Conservation (phyloP, 768 basidiomycete genomes). For the Trametes cingulata region DNA sequence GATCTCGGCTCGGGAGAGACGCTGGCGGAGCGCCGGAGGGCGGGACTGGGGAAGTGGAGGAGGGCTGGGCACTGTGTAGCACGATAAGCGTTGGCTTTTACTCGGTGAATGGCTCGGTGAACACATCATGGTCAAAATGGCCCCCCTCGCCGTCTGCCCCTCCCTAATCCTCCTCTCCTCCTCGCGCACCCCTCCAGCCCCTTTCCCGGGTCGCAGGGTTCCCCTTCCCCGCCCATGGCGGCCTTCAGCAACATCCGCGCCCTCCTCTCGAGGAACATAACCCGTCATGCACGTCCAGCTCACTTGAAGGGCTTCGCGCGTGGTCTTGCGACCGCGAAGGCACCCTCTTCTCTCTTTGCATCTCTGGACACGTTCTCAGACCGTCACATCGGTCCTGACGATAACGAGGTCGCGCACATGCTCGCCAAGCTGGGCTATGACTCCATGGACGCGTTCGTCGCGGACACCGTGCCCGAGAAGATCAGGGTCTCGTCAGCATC, state of each 20-base stretch:
- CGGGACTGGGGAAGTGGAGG: slow-evolving; percentile 12
- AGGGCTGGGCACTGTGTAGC: slow-evolving; percentile 21
- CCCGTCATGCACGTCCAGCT: slow-evolving; percentile 23
- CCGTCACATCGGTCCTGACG: slow-evolving; percentile 92
- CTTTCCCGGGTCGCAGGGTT: slow-evolving; percentile 15
- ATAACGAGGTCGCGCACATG: slow-evolving; percentile 79
- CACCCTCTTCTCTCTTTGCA: slow-evolving; percentile 67
- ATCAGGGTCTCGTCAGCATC: slow-evolving; percentile 68
- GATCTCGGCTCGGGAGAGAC: background rate
- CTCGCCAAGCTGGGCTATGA: slow-evolving; percentile 80
- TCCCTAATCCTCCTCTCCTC: slow-evolving; percentile 10
- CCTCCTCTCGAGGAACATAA: slow-evolving; percentile 20
- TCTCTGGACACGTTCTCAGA: slow-evolving; percentile 88
- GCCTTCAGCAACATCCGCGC: slow-evolving; percentile 18
- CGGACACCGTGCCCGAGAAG: slow-evolving; percentile 75
- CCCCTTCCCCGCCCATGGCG: slow-evolving; percentile 24
- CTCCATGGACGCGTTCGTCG: slow-evolving; percentile 86
- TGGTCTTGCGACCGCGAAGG: slow-evolving; percentile 61
- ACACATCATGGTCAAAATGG: slow-evolving; percentile 26
- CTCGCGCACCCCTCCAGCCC: slow-evolving; percentile 6
- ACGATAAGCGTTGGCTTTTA: slow-evolving; percentile 32
- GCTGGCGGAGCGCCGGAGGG: slow-evolving; percentile 24
- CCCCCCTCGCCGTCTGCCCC: slow-evolving; percentile 7
- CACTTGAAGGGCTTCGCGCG: slow-evolving; percentile 28
- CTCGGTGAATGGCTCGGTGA: slow-evolving; percentile 43